Evolutionary conservation across 805 yeast genomes (phyloP), one percentile per base, ranked within the genome.

Genomic region (Lachancea sp.): DNA sequence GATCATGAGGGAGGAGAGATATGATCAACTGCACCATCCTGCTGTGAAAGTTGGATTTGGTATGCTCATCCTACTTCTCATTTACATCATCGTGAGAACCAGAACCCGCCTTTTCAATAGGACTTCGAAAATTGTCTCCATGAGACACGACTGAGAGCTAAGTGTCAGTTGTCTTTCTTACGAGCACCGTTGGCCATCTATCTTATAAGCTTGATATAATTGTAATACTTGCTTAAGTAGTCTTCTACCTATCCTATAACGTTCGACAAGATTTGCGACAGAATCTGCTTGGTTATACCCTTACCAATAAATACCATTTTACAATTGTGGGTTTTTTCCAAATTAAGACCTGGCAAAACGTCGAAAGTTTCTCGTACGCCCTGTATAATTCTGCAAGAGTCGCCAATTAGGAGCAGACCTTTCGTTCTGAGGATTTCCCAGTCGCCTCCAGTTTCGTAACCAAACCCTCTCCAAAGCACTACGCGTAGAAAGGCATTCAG

Each of bases 321-420:
- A 43, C 81, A 77, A 22, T 58, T 45, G 0, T 50, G 52, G 2
- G 67, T 56, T 0, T 65, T 71, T 4, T 70, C 40, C 5, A 44
- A 32, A 16, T 36, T 32, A 58, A 51, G 51, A 3, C 68, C 67
- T 11, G 74, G 78, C 3, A 80, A 70, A 2, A 86, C 68, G 47
- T 92, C 98, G 61, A 87, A 92, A 0, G 95, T 87, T 41, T 88
- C 92, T 45, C 97, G 70, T 0, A 92, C 98, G 9, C 95, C 97
- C 59, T 92, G 98, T 8, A 92, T 64, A 6, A 88, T 83, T 47
- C 74, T 71, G 17, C 72, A 77, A 6, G 58, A 61, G 2, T 56
- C 58, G 6, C 60, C 55, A n/a, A 58, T 45, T 2, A 79, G 71
- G 6, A 88, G 47, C 8, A 85, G 60, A 1, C 96, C 97, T 57